These are phyloP conservation scores for Umbelopsis ramanniana DNA, from an alignment of 192 early-diverging fungal genomes.

Conservation along the genomic window DNA sequence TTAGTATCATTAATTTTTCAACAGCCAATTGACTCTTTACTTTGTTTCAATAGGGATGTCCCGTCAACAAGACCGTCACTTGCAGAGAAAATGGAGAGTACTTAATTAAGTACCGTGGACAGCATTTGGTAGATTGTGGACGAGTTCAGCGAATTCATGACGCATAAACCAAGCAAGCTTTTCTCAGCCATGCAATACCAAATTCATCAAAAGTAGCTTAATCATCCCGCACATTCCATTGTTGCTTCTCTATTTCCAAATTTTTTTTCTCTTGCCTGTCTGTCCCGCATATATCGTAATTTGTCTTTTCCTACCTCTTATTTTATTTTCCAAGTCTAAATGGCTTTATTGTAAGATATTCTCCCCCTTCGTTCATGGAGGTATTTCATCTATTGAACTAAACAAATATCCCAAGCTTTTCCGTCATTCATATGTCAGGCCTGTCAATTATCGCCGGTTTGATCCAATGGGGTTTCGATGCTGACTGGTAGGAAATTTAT, in stretches of 20 bases:
- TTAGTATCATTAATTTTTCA: no score
- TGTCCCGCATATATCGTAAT: not conserved
- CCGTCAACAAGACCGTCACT: constrained; percentile 62
- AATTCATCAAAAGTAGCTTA: constrained; percentile 4
- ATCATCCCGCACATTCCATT: not conserved
- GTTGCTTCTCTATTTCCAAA: no score
- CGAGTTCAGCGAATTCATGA: constrained; percentile 49
- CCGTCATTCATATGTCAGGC: not conserved
- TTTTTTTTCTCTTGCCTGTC: not conserved
- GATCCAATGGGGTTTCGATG: constrained; percentile 18
- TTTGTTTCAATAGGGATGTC: constrained; percentile 31
- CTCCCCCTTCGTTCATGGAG: not conserved
- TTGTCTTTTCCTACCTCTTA: not conserved
- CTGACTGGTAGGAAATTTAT: constrained; percentile 16
- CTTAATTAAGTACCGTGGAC: constrained; percentile 59
- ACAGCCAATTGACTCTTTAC: not conserved
- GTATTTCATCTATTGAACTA: not conserved
- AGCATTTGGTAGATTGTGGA: constrained; percentile 57
- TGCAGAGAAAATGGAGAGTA: constrained; percentile 55
- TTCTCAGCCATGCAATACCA: not conserved
- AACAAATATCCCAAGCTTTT: not conserved
- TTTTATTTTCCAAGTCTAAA: not conserved
- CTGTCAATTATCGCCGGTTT: constrained; percentile 2
- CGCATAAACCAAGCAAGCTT: constrained; percentile 6
- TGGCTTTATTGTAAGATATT: not conserved